phyloP scores from a whole-genome alignment of 305 asterid genomes.

The Solanum aculeatissimum region DNA sequence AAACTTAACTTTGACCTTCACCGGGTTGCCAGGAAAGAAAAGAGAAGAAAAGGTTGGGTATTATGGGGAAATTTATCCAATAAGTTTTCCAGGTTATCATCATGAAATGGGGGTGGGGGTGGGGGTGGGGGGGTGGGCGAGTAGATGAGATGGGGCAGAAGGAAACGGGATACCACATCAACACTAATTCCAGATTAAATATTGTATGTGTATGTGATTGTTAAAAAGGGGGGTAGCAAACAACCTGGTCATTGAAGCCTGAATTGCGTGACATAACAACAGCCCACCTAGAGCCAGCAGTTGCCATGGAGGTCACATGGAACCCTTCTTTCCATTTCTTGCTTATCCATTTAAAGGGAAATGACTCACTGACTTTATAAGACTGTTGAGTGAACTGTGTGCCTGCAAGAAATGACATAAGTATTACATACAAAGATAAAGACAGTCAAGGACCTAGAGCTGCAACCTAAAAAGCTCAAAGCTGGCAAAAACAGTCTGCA shows the following conservation, averaged over 20 bases:
- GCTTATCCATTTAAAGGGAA: constrained; percentile 36
- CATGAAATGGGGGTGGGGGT: background rate
- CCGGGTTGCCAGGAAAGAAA: background rate
- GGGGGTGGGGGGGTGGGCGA: no score
- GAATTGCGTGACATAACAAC: constrained; percentile 33
- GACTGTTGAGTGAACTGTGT: constrained; percentile 26
- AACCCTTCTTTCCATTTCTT: constrained; percentile 40
- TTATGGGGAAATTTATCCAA: background rate
- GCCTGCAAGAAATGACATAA: constrained; percentile 7
- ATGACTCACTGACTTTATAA: constrained; percentile 31
- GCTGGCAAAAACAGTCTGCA: background rate
- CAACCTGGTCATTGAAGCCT: constrained; percentile 31
- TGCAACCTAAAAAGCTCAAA: background rate
- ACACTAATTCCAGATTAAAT: background rate
- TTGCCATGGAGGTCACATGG: constrained; percentile 33
- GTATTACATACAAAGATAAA: background rate
- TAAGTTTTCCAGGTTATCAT: background rate
- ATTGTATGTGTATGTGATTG: background rate
- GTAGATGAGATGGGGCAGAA: background rate
- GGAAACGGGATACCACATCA: background rate
- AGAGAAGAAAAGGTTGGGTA: background rate
- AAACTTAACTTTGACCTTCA: background rate
- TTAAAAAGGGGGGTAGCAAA: background rate
- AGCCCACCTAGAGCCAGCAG: constrained; percentile 34
- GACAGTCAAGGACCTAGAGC: background rate